Conservation (phyloP, 1,139 yeast species). For the Scheffersomyces stambukii region DNA sequence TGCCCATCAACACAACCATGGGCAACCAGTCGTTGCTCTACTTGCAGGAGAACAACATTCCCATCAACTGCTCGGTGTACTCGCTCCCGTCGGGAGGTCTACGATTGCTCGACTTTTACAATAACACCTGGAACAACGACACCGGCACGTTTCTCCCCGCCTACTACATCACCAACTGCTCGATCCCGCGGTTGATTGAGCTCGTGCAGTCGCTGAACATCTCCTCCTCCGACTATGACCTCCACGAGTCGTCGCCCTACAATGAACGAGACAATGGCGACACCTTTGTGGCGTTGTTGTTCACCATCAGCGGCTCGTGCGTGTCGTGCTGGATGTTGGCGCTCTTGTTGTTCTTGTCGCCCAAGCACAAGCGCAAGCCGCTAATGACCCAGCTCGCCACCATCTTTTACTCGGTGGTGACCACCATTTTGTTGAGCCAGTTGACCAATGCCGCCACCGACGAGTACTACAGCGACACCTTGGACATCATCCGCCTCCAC, state of each 20-base stretch:
- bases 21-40: constrained; percentile 10
- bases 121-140: constrained; percentile 14
- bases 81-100: constrained; percentile 31
- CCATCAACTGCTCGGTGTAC: constrained; percentile 37
- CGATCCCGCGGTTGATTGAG: constrained; percentile 12
- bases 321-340: constrained; percentile 54
- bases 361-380: constrained; percentile 46
- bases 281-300: constrained; percentile 41
- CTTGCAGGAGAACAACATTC: constrained; percentile 15
- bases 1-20: constrained; percentile 7
- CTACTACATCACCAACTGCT: constrained; percentile 42
- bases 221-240: neutral
- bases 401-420: constrained; percentile 37
- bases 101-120: constrained; percentile 14
- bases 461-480: constrained; percentile 35
- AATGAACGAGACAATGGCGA: constrained; percentile 35
- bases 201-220: constrained; percentile 6
- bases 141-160: constrained; percentile 27
- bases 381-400: constrained; percentile 43
- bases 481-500: constrained; percentile 35
- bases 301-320: constrained; percentile 39
- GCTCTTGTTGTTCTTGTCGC: constrained; percentile 40
- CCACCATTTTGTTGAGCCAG: constrained; percentile 37
- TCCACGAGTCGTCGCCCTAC: constrained; percentile 14
- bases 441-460: constrained; percentile 29